Conservation (phyloP, 164 flowering plant genomes). For the Piper betle region DNA sequence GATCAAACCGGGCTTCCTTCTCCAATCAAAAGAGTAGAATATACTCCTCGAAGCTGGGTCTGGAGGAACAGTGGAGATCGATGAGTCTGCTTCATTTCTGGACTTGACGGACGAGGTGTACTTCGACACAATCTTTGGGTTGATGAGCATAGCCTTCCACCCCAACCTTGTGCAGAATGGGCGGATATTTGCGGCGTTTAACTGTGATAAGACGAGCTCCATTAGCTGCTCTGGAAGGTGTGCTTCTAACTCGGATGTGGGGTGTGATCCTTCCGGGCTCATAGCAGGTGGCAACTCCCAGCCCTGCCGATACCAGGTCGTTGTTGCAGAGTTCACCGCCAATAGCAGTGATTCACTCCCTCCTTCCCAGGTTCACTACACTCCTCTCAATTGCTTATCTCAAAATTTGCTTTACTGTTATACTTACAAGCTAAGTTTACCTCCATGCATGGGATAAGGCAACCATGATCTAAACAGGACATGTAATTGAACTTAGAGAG, state of each 20-base stretch:
- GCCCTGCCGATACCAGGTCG: conserved; percentile 73
- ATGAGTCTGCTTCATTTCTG: conserved; percentile 54
- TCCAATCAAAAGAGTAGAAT: conserved; percentile 59
- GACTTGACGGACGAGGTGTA: conserved; percentile 71
- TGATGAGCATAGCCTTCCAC: conserved; percentile 84
- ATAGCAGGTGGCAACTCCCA: conserved; percentile 34
- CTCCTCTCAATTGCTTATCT: no score
- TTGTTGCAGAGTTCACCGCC: conserved; percentile 61
- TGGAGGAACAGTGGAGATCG: conserved; percentile 40
- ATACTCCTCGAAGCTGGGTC: conserved; percentile 66
- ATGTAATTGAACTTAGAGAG: no score
- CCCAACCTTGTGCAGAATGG: conserved; percentile 69
- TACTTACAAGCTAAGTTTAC: no score
- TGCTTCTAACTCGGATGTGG: conserved; percentile 70
- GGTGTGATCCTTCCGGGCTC: conserved; percentile 79
- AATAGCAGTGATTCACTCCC: conserved; percentile 35
- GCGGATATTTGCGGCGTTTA: conserved; percentile 74
- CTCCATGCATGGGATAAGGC: no score
- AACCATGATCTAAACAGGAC: no score
- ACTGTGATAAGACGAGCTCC: conserved; percentile 57
- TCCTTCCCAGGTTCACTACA: conserved; percentile 40
- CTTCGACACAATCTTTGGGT: conserved; percentile 57
- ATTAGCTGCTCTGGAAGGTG: conserved; percentile 73
- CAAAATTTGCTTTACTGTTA: neutral
- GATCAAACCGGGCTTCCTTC: conserved; percentile 69